A percentile compares a stretch with the other conserved stretches of the same genome.
Conservation (phyloP, 345 rosid species). For the Salix caprea region DNA sequence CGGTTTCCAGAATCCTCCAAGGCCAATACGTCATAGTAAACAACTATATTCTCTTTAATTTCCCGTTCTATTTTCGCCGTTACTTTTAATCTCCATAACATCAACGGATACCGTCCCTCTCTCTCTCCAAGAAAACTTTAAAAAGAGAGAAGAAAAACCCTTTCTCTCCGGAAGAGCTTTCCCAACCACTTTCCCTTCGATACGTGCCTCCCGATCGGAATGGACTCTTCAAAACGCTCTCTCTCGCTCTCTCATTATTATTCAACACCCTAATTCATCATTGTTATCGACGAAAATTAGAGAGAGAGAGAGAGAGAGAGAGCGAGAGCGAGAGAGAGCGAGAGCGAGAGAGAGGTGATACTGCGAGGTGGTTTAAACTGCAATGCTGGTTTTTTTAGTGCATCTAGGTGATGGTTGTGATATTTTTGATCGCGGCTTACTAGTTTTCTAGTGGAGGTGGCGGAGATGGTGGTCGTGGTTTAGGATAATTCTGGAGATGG, state of each 20-base stretch:
- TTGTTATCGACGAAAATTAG: background rate
- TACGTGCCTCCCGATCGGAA: too few relatives aligned
- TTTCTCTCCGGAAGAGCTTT: background rate
- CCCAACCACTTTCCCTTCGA: too few relatives aligned
- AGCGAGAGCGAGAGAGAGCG: background rate
- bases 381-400: too few relatives aligned
- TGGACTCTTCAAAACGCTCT: background rate
- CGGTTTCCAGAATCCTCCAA: background rate
- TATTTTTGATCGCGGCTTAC: constrained; percentile 47
- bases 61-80: too few relatives aligned
- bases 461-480: constrained; percentile 12
- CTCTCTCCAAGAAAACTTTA: too few relatives aligned
- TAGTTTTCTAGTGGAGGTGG: constrained; percentile 49
- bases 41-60: background rate
- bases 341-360: background rate
- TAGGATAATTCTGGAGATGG: constrained; percentile 41
- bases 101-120: too few relatives aligned
- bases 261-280: constrained; percentile 16
- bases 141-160: background rate
- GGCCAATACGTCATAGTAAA: background rate
- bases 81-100: too few relatives aligned
- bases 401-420: constrained; percentile 49
- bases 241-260: background rate
- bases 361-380: too few relatives aligned
- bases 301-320: background rate